Conservation (phyloP, 1,284 basidiomycete species). For the Boletus sp. region DNA sequence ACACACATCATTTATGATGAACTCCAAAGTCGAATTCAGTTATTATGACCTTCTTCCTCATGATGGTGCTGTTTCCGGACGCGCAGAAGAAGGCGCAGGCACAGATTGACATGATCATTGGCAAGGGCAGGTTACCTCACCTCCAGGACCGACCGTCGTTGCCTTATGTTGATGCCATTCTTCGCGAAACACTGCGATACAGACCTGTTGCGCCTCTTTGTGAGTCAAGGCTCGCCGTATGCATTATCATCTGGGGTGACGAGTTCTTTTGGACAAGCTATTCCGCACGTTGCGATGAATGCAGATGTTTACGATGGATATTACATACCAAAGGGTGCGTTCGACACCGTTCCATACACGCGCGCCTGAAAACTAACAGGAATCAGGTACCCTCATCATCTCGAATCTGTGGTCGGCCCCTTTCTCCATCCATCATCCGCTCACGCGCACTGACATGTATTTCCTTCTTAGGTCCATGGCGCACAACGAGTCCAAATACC, state of each 20-base stretch:
- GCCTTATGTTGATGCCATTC: conserved; percentile 16
- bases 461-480: conserved; percentile 19
- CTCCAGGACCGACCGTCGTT: conserved; percentile 13
- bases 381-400: conserved; percentile 12
- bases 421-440: neutral
- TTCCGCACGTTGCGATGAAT: conserved; percentile 13
- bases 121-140: conserved; percentile 10
- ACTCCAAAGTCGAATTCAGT: conserved; percentile 12
- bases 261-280: conserved; percentile 1
- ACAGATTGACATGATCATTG: conserved; percentile 16
- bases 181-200: conserved; percentile 16
- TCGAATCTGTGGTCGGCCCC: conserved; percentile 17
- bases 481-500: conserved; percentile 16
- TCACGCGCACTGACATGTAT: neutral
- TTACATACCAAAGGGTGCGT: conserved; percentile 18
- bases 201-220: conserved; percentile 11
- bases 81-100: conserved; percentile 17
- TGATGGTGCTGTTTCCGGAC: conserved; percentile 15
- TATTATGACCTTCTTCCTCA: conserved; percentile 16
- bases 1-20: neutral
- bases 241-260: neutral
- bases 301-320: conserved; percentile 16
- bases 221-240: conserved; percentile 1
- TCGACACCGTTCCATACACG: neutral
- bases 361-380: neutral